Base-by-base conservation (phyloP, 768 basidiomycete genomes). In the Neoboletus magnificus region DNA sequence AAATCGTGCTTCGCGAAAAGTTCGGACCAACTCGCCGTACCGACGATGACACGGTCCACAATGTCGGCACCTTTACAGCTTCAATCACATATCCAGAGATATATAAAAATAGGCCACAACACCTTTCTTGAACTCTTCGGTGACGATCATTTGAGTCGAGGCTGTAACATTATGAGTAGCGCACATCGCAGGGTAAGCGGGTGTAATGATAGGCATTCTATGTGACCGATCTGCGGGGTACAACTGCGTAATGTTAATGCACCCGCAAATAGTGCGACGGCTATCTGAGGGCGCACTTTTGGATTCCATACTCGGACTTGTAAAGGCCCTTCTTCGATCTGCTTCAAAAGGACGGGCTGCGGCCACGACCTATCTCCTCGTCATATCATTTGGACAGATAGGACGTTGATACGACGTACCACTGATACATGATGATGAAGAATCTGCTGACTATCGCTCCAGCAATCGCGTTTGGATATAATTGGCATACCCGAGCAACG, bases 151-250 rank as follows among this genome's bases (percentile, higher is more conserved):
- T 73, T 97, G 93, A 5, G 96, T 98, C 10, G 94, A 97, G 41
- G 84, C 83, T 49, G 93, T 94, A 57, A 98, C 95, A 65, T 98
- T 99, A 75, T 99, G 97, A 18, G 97, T 99, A 25, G 96, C 85
- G 71, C 96, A 98, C 96, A 99, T 99, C 7, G 96, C 87, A 44
- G 97, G 97, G 73, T 98, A 99, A 12, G 97, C 95, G 4, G 97
- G 97, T 2, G 97, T 99, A 64, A 99, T 98, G 66, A 99, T 98
- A 13, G 97, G 97, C 97, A 98, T 98, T 61, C 93, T 83, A 74
- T 99, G 97, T n/a, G 91, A 82, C 55, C 91, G 81, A 71, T 98
- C 94, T 56, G 84, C 84, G 5, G 93, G 93, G 71, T 96, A 98
- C 52, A 97, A 71, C 90, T 95, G 56, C 22, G 37, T n/a, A 48